A percentile compares a stretch with the other conserved stretches of the same genome.
Evolutionary conservation across 257 asterid species (phyloP).

Genomic region (Dorcoceras hygrometricum): DNA sequence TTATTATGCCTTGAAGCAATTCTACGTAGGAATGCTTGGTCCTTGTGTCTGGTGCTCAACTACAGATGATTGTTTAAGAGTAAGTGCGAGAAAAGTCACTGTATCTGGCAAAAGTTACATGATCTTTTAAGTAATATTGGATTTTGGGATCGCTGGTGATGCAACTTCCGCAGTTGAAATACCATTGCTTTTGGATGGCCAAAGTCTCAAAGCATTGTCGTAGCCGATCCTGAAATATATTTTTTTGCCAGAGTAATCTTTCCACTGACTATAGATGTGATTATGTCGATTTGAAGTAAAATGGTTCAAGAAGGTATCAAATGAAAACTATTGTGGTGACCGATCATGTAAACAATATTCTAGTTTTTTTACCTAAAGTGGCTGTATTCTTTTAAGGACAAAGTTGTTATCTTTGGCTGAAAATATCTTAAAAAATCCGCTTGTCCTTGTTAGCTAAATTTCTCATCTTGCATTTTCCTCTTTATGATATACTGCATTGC

Average conservation of each 20-base stretch:
- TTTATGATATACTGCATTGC: neutral
- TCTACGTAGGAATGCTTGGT: neutral
- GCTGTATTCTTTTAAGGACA: neutral
- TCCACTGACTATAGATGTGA: neutral
- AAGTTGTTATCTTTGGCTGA: neutral
- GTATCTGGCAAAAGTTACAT: neutral
- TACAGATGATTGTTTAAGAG: neutral
- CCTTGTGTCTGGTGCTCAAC: neutral
- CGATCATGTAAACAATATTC: neutral
- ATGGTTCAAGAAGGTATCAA: neutral
- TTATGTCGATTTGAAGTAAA: too few species aligned
- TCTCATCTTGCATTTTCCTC: neutral
- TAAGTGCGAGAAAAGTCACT: neutral
- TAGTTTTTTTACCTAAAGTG: neutral
- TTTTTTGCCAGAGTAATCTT: neutral
- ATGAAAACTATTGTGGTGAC: neutral
- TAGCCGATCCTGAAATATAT: neutral
- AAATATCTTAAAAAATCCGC: neutral
- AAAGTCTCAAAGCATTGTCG: neutral
- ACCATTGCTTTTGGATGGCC: neutral
- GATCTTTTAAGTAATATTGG: neutral
- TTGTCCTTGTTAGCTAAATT: neutral
- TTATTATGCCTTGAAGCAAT: neutral
- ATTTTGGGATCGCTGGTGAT: neutral
- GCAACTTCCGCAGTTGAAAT: neutral